Base-by-base conservation (phyloP, 495 filamentous ascomycete species). In the Neurospora sp. region DNA sequence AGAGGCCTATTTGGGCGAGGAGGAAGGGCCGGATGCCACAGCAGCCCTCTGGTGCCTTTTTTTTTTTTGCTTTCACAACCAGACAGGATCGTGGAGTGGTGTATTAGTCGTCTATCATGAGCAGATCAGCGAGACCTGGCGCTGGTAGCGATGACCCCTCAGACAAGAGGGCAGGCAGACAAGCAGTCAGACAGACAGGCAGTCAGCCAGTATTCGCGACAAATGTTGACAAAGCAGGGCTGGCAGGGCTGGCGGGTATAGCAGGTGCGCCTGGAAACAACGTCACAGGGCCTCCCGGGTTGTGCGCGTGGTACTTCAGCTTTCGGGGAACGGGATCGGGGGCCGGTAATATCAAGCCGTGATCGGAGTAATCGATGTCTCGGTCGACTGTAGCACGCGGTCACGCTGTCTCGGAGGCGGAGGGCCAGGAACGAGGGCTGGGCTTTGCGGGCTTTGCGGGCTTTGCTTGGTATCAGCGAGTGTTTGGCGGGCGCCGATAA, bases 31-130 rank as follows among this genome's bases (percentile, higher is more conserved):
- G 72, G 73, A 77, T 70, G 74, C 83, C 78, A 78, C 72, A 73
- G 73, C 75, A 62, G 27, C 27, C 54, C 27, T 70, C 69, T 27
- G 72, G 66, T 77, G 77, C 82, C 77, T 79, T 79, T 27, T 27
- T 42, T 37, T 74, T 79, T 27, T 42, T 37, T 74, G 27, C 40
- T 75, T 75, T 48, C 62, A 59, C 41, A 70, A 42, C 70, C 70
- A 73, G 71, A 73, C 42, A 76, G 71, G 69, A 59, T 66, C 72
- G 62, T 71, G 71, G 69, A 62, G 70, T 69, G 39, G n/a, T 70
- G 69, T 75, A 72, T 78, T 72, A 74, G 73, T 48, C 79, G 75
- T 77, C 72, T 82, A 82, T 79, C 84, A 85, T 84, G 80, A 78
- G 77, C 75, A 71, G 72, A 72, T 35, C 69, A 69, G 72, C 42